phyloP scores from a whole-genome alignment of 768 basidiomycete species.

The Serpula lacrymans region DNA sequence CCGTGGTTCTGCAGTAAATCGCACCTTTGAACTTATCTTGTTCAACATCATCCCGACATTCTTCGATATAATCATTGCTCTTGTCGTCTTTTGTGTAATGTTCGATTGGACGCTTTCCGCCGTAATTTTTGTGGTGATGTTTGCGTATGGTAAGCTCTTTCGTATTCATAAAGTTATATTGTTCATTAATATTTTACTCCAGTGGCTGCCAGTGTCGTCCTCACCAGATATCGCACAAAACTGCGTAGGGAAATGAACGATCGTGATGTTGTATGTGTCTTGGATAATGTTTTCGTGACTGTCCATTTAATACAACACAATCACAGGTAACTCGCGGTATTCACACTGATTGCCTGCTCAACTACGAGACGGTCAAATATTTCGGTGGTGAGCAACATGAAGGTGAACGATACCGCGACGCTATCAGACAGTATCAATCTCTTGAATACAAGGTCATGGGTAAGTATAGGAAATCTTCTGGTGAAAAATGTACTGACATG shows the following conservation, averaged over 20 bases:
- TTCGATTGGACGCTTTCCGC: conserved; percentile 68
- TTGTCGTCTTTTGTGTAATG: conserved; percentile 57
- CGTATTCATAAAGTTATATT: not conserved
- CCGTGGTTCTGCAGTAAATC: conserved; percentile 84
- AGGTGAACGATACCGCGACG: conserved; percentile 62
- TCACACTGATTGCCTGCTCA: conserved; percentile 75
- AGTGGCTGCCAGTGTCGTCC: conserved; percentile 49
- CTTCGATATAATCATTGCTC: conserved; percentile 72
- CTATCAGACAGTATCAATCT: conserved; percentile 69
- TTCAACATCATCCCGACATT: conserved; percentile 84
- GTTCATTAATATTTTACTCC: conserved; percentile 2
- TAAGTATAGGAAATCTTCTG: conserved; percentile 31
- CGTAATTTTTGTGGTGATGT: conserved; percentile 71
- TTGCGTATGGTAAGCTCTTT: conserved; percentile 57
- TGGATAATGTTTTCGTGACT: not conserved
- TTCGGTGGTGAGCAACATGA: conserved; percentile 87
- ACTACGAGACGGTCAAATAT: conserved; percentile 86
- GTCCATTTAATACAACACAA: not conserved
- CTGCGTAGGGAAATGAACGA: conserved; percentile 81
- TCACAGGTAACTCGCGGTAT: conserved; percentile 79
- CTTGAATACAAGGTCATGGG: conserved; percentile 73
- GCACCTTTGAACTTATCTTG: conserved; percentile 73
- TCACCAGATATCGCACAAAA: conserved; percentile 72
- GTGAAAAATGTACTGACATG: conserved; percentile 8
- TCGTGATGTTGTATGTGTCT: conserved; percentile 58